Base-by-base conservation (phyloP, 179 eudicot genomes). In the Pouteria campechiana region DNA sequence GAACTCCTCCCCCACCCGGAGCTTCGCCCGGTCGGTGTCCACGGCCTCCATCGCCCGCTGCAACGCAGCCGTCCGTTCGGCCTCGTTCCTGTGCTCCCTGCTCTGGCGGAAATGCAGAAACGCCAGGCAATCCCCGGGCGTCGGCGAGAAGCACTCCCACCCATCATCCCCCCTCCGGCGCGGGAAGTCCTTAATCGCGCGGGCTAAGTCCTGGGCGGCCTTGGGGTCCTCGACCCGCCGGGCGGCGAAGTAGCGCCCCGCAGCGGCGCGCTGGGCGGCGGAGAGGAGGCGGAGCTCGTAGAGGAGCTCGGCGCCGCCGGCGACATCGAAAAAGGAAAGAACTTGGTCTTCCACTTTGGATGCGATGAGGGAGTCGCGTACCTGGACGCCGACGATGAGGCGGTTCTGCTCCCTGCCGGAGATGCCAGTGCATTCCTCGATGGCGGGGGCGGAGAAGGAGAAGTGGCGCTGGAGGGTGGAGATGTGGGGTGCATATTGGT, bases 351-450 rank as follows among this genome's bases (percentile, higher is more conserved):
- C 78, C 0, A 50, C 11, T 2, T 48, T 20, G 0, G 67, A 33
- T 21, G 70, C 63, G 0, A 72, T 60, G 2, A 89, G 59, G 1
- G 93, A 70, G 0, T 67, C 72, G 7, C 77, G 55, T 0, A 89
- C 95, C 36, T 89, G 81, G 2, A 85, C 66, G 0, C 81, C 97
- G 10, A 89, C 97, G 1, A 81, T 75, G 15, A 85, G 57, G 10
- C 65, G 68, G 31, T 81, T 89, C 55, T 89, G 97, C 4, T 89
- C 97, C 11, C 60, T 68, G 1, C 86, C 83, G 10, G 89, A 25
- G 23, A 89, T 73, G 0, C 97, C 93, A 0, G 95, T 89, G 38
- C 81, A 55, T 31, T 89, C 89, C 25, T 89, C 95, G 15, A 89
- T 25, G 14, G 62, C 32, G 6, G 89, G 42, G 1, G 86, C 76